Conservation (phyloP, 83 land plant genomes). For the Isoetes engelmannii region DNA sequence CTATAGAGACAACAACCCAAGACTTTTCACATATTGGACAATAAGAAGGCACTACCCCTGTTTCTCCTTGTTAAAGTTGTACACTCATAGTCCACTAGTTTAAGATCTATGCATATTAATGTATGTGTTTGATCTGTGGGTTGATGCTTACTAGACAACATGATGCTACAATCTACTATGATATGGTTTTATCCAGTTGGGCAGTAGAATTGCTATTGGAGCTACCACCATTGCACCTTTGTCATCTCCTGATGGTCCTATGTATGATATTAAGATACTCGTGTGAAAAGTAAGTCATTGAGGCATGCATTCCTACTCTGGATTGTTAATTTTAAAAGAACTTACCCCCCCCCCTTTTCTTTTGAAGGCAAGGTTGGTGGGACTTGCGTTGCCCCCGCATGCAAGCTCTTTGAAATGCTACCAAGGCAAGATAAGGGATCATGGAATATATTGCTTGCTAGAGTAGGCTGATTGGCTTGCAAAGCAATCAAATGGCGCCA, state of each 20-base stretch:
- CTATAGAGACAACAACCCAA: not conserved
- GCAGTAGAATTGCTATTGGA: slow-evolving; percentile 22
- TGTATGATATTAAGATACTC: slow-evolving; percentile 28
- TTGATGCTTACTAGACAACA: slow-evolving; percentile 23
- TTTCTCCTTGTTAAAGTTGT: too few species aligned
- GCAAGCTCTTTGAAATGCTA: too few species aligned
- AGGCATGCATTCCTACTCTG: not conserved
- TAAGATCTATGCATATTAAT: not conserved
- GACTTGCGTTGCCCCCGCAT: too few species aligned
- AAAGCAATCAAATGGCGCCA: too few species aligned
- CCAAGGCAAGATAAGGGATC: too few species aligned
- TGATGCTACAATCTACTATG: slow-evolving; percentile 38
- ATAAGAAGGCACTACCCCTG: not conserved
- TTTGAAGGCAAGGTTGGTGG: too few species aligned
- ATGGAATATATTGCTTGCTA: too few species aligned
- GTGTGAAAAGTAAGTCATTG: slow-evolving; percentile 26
- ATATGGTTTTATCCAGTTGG: slow-evolving; percentile 27
- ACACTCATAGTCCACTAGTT: too few species aligned
- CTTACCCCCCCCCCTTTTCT: too few species aligned
- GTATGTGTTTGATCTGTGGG: slow-evolving; percentile 1
- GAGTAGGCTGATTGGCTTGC: too few species aligned
- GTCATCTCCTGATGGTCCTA: slow-evolving; percentile 12
- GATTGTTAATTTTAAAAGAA: too few species aligned
- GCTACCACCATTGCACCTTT: slow-evolving; percentile 28
- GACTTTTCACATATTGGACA: slow-evolving; percentile 5